Conservation (phyloP, 2,329 filamentous ascomycete genomes). For the Bertia moriformis region DNA sequence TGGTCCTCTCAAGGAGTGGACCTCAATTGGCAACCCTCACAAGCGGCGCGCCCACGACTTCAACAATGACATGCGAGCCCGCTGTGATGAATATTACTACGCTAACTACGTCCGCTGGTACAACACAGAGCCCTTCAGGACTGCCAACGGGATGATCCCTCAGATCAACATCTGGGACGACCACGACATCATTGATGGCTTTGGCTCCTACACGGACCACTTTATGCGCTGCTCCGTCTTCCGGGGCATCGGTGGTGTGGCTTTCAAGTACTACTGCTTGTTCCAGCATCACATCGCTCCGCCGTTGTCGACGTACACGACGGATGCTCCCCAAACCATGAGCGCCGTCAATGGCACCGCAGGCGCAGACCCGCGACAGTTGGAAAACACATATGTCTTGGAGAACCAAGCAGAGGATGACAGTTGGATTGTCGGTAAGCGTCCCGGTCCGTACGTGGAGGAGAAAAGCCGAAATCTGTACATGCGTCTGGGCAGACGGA, state of each 20-base stretch:
- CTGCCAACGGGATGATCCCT: slow-evolving; percentile 79
- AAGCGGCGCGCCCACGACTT: slow-evolving; percentile 71
- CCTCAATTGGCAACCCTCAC: slow-evolving; percentile 66
- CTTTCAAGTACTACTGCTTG: slow-evolving; percentile 95
- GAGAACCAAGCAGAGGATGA: slow-evolving; percentile 32
- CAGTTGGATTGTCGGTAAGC: slow-evolving; percentile 63
- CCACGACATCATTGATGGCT: slow-evolving; percentile 85
- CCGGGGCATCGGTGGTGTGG: slow-evolving; percentile 75
- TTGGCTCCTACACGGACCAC: slow-evolving; percentile 80
- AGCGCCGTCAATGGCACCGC: slow-evolving; percentile 33
- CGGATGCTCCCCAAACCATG: slow-evolving; percentile 44
- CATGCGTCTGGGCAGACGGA: slow-evolving; percentile 64
- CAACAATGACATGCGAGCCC: slow-evolving; percentile 61
- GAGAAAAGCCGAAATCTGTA: slow-evolving; percentile 80
- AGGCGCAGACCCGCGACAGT: slow-evolving; percentile 54
- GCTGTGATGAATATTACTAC: slow-evolving; percentile 82
- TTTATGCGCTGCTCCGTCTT: slow-evolving; percentile 93
- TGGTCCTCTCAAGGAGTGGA: slow-evolving; percentile 70
- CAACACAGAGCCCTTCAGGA: slow-evolving; percentile 66
- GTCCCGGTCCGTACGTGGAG: slow-evolving; percentile 70
- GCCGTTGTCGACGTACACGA: slow-evolving; percentile 72
- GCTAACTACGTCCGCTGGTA: slow-evolving; percentile 82
- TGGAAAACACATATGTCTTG: slow-evolving; percentile 61
- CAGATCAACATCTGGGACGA: slow-evolving; percentile 98
- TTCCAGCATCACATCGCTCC: slow-evolving; percentile 92